Evolutionary conservation across 2,329 filamentous ascomycete genomes (phyloP).

Genomic region (Claviceps monticola): DNA sequence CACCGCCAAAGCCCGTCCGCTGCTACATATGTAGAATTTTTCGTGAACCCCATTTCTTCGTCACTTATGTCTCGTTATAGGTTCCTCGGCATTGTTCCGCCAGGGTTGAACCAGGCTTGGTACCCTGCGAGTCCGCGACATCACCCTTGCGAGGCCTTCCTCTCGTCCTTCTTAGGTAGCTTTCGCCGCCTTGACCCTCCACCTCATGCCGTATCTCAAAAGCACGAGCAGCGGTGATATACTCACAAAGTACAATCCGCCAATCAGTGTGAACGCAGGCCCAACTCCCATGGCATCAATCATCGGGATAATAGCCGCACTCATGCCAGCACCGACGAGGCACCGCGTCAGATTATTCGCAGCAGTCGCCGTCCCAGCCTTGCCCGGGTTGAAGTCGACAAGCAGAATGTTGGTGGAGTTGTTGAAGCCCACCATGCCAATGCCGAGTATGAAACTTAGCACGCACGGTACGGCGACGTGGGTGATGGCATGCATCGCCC

Average conservation of each 20-base stretch:
- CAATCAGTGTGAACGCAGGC: conserved; percentile 37
- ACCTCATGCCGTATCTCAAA: conserved; percentile 28
- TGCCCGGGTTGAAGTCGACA: conserved; percentile 40
- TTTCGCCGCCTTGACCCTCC: conserved; percentile 24
- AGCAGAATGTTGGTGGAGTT: conserved; percentile 39
- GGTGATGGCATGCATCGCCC: conserved; percentile 29
- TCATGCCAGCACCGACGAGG: conserved; percentile 37
- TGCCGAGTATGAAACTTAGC: conserved; percentile 31
- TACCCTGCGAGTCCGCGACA: no score
- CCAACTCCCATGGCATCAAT: conserved; percentile 35
- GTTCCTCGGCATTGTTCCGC: no score
- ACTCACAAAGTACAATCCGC: conserved; percentile 25
- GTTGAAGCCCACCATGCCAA: conserved; percentile 39
- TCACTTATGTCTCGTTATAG: no score
- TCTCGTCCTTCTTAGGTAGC: conserved; percentile 12
- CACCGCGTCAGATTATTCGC: conserved; percentile 44
- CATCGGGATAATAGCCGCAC: conserved; percentile 38
- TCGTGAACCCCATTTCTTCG: no score
- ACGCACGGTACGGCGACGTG: conserved; percentile 33
- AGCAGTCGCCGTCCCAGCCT: conserved; percentile 39
- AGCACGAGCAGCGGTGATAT: conserved; percentile 27
- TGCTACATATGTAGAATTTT: no score
- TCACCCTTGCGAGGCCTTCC: conserved; percentile 1
- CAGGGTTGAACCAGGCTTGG: no score
- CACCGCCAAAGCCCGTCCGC: no score